Percentiles rank a stretch among this genome's conserved stretches.
Evolutionary conservation across 164 flowering plant genomes (phyloP).

Genomic region (Euptelea pleiosperma): DNA sequence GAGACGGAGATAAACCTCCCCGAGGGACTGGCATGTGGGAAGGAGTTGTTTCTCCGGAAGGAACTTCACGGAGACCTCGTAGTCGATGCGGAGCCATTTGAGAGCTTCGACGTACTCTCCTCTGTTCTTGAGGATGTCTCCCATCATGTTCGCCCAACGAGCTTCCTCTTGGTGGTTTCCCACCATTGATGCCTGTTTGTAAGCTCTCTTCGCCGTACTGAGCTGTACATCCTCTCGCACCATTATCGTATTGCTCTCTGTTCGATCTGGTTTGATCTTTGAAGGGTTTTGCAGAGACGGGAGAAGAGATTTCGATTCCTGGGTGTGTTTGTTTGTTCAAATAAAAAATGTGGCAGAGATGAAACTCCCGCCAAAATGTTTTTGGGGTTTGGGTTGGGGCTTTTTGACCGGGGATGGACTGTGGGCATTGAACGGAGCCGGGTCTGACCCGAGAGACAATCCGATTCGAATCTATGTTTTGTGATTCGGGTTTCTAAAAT

Average conservation of each 20-base stretch:
- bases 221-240: slow-evolving; percentile 43
- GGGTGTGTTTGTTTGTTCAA: too few relatives aligned
- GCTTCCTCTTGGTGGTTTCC: slow-evolving; percentile 90
- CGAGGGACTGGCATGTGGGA: slow-evolving; percentile 89
- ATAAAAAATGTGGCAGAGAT: too few relatives aligned
- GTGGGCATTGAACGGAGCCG: too few relatives aligned
- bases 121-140: slow-evolving; percentile 67
- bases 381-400: too few relatives aligned
- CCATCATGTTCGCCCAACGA: slow-evolving; percentile 89
- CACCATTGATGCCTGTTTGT: slow-evolving; percentile 48
- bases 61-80: slow-evolving; percentile 60
- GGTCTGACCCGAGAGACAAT: too few relatives aligned
- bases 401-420: too few relatives aligned
- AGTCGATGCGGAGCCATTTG: slow-evolving; percentile 80
- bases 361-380: too few relatives aligned
- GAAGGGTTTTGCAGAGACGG: too few relatives aligned
- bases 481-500: too few relatives aligned
- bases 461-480: too few relatives aligned
- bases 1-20: slow-evolving; percentile 78
- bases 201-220: slow-evolving; percentile 62
- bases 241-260: slow-evolving; percentile 11
- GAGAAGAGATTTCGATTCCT: too few relatives aligned
- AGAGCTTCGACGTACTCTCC: slow-evolving; percentile 90
- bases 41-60: slow-evolving; percentile 71
- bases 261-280: background rate